Base-by-base conservation (phyloP, 441 rosid genomes). In the Aleurites moluccanus region DNA sequence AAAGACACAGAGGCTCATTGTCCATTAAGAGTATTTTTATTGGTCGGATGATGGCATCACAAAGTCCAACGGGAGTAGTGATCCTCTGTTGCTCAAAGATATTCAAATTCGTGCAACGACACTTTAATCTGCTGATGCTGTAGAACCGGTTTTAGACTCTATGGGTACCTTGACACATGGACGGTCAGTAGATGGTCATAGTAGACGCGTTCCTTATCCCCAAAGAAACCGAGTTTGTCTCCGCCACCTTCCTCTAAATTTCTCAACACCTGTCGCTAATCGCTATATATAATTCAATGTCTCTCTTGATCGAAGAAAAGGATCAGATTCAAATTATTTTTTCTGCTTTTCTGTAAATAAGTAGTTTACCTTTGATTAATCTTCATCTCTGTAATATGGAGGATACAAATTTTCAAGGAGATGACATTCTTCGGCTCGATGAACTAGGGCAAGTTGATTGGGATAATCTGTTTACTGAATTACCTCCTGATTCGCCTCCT, bases 401-500 rank as follows among this genome's bases (percentile, higher is more conserved):
- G 52, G 55, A 18, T 69, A 33, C 50, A 25, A 81, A 77, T 49
- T 79, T 76, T 55, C 33, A 49, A 30, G 75, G 81, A 20, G 84
- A 59, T 50, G 80, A 73, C 20, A n/a, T 74, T 2, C 4, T 73
- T 10, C n/a, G 44, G 23, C 49, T 73, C 69, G 79, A 69, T n/a
- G 35, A 13, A 1, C 6, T 69, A 9, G 83, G 64, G 52, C 83
- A 77, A 3, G 71, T 82, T 52, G 83, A 80, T 59, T 83, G 79
- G 81, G 78, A 78, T 21, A 73, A 71, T 64, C 64, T 85, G 60
- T 75, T 80, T 38, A 50, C 30, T 16, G 88, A 77, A 5, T 63
- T 64, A 4, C 76, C 78, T 52, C 73, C 82, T 10, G 49, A 67
- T 61, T 53, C 59, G 11, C 45, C 80, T 50, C 50, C 78, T 60